Evolutionary conservation across 176 grass and related monocot species (phyloP), one percentile per base, ranked within the genome.

Genomic region (Carex littledalei): DNA sequence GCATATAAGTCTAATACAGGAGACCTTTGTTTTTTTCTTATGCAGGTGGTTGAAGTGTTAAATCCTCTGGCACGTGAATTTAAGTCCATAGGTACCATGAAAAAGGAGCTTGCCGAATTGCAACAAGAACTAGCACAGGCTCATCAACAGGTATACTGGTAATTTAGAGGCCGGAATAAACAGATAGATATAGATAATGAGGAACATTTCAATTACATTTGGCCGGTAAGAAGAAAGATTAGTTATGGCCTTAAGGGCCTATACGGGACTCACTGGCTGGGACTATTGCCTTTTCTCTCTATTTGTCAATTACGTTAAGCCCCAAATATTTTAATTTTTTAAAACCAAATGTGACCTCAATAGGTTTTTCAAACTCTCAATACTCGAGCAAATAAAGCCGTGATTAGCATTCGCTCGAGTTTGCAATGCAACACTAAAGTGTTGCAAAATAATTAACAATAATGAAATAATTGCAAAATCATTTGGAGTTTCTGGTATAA

Each of bases 51-150:
- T 14, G 93, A 99, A 67, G 90, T 95, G 78, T 88, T 99, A 15
- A 99, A 99, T 58, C 93, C 96, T 69, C 79, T 95, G 84, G 96
- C 91, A 4, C 94, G 93, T 12, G 96, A 95, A 3, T 92, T 99
- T 61, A 95, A 99, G 87, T 99, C 96, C 2, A 89, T 99, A 15
- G 91, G 79, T 67, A 95, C 88, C 52, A 88, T 99, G 88, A 99
- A 92, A 87, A 99, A 94, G 78, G 96, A 99, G 49, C 93, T 99
- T 3, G 93, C 81, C 3, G 93, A 81, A 16, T 82, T 99, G 17
- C 93, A 99, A 86, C 80, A 89, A 84, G 93, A 99, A 26, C 81
- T 95, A 18, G 35, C 55, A 45, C 76, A 91, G 67, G 91, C 96
- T 59, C 96, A 95, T 83, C 87, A 81, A 77, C 88, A 95, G 96